A percentile compares a stretch with the other conserved stretches of the same genome.
phyloP scores from a whole-genome alignment of 225 moss, liverwort and hornwort species.

The Bryum argenteum region DNA sequence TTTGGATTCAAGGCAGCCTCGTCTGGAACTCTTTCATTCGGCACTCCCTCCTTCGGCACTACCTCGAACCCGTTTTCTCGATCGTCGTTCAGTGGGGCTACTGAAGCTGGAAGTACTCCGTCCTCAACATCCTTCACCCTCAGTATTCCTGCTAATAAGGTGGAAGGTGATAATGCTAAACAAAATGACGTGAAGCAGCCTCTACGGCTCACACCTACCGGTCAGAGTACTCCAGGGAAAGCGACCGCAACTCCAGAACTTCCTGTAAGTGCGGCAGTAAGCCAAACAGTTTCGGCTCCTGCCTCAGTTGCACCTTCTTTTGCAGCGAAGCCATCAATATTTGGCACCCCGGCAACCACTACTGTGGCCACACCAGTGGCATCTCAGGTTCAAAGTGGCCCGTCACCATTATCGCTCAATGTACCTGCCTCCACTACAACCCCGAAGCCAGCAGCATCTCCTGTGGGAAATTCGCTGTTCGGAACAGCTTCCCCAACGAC shows the following conservation, averaged over 20 bases:
- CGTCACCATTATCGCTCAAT: slow-evolving; percentile 26
- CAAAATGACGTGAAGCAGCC: slow-evolving; percentile 45
- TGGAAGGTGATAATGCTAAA: slow-evolving; percentile 38
- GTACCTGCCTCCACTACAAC: slow-evolving; percentile 31
- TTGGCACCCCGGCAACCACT: slow-evolving; percentile 33
- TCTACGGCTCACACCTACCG: slow-evolving; percentile 43
- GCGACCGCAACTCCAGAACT: slow-evolving; percentile 26
- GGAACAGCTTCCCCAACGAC: slow-evolving; percentile 32
- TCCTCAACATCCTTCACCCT: slow-evolving; percentile 36
- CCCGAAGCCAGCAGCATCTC: slow-evolving; percentile 31
- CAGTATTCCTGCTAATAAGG: slow-evolving; percentile 33
- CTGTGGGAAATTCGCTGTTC: slow-evolving; percentile 37
- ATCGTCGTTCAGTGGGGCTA: slow-evolving; percentile 28
- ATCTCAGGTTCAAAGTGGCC: slow-evolving; percentile 38
- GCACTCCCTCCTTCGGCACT: slow-evolving; percentile 43
- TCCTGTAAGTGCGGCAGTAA: slow-evolving; percentile 29
- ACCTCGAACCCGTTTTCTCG: slow-evolving; percentile 36
- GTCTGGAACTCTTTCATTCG: slow-evolving; percentile 37
- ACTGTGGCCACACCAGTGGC: slow-evolving; percentile 22
- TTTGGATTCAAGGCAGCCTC: slow-evolving; percentile 48
- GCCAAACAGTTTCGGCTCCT: slow-evolving; percentile 32
- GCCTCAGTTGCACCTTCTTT: slow-evolving; percentile 39
- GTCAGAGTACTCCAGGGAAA: slow-evolving; percentile 25
- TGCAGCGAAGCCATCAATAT: slow-evolving; percentile 34
- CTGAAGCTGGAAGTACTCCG: slow-evolving; percentile 34